phyloP scores from a whole-genome alignment of 768 basidiomycete genomes.

The Pisolithus marmoratus region DNA sequence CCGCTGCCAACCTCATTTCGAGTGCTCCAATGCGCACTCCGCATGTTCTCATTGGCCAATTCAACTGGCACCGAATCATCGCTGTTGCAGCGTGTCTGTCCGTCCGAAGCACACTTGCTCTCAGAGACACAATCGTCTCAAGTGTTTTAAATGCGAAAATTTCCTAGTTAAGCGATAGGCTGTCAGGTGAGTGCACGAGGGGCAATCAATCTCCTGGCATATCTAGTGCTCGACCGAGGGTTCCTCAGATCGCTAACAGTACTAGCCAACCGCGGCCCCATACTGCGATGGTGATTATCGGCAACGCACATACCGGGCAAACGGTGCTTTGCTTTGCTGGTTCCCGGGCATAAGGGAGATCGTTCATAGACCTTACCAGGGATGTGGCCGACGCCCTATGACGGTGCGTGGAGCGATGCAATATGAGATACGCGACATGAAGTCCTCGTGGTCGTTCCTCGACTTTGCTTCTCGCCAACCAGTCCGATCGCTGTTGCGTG shows the following conservation, averaged over 20 bases:
- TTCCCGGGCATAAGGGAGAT: constrained; percentile 9
- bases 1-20: constrained; percentile 24
- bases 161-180: not conserved
- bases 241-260: too few species aligned
- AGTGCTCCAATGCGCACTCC: constrained; percentile 27
- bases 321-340: too few species aligned
- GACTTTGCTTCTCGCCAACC: constrained; percentile 28
- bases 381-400: constrained; percentile 17
- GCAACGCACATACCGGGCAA: not conserved
- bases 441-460: constrained; percentile 27
- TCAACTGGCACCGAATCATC: not conserved
- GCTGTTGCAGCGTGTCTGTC: not conserved
- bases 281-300: not conserved
- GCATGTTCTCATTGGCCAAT: constrained; percentile 21
- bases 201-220: too few species aligned
- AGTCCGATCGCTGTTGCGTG: constrained; percentile 30
- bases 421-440: constrained; percentile 34
- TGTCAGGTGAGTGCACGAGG: too few species aligned
- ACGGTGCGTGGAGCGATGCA: constrained; percentile 28
- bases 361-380: constrained; percentile 19
- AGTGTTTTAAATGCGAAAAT: not conserved
- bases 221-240: too few species aligned
- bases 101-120: not conserved
- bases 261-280: not conserved
- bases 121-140: not conserved